These are phyloP conservation scores for Turnera subulata DNA, from an alignment of 345 rosid genomes.

Conservation along the genomic window DNA sequence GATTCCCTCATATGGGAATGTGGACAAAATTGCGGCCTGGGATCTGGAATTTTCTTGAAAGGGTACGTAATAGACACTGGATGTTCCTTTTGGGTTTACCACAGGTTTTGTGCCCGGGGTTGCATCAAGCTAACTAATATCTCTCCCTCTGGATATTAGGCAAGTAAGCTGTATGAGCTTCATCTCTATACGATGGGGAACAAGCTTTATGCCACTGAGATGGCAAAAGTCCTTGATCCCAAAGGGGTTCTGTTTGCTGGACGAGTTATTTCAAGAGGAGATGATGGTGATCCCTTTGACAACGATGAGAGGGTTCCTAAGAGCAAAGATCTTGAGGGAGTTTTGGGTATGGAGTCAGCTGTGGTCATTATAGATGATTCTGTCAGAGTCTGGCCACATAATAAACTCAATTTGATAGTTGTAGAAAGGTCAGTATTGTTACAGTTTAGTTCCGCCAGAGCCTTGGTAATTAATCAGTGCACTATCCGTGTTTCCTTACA, in stretches of 20 bases:
- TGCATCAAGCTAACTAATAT: conserved; percentile 7
- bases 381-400: conserved; percentile 95
- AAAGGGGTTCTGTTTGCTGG: conserved; percentile 81
- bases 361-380: conserved; percentile 97
- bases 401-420: conserved; percentile 82
- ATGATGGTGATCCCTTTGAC: conserved; percentile 78
- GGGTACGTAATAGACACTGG: conserved; percentile 35
- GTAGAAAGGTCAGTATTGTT: conserved; percentile 69
- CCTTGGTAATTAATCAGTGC: background rate
- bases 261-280: conserved; percentile 95
- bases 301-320: conserved; percentile 89
- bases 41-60: conserved; percentile 93
- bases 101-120: background rate
- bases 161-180: conserved; percentile 82
- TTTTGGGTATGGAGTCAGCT: conserved; percentile 94
- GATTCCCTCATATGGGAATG: conserved; percentile 96
- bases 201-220: conserved; percentile 97
- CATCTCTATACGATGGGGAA: conserved; percentile 99
- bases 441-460: background rate
- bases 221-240: conserved; percentile 98
- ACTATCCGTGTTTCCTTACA: conserved; percentile 2
- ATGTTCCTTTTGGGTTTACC: conserved; percentile 6
- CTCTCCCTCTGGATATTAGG: conserved; percentile 42
- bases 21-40: conserved; percentile 99
- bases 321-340: conserved; percentile 98